Base-by-base conservation (phyloP, 2,329 filamentous ascomycete species). In the Penicillium olsonii region DNA sequence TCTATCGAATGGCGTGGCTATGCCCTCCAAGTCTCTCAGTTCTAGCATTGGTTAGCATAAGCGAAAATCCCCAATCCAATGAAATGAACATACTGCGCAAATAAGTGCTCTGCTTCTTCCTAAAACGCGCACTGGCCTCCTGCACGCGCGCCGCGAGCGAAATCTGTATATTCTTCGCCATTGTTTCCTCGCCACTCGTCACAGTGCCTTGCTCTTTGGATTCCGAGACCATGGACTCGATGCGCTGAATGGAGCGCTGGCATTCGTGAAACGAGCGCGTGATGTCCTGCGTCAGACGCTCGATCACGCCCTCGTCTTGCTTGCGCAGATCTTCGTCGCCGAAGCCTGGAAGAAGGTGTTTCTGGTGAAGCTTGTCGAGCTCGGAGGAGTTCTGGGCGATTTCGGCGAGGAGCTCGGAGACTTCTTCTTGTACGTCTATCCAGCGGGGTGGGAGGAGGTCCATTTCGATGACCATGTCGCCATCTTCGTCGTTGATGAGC, bases 381-480 rank as follows among this genome's bases (percentile, higher is more conserved):
- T 85, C 85, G 62, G 89, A 85, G 59, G 90, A 88, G 74, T 95
- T 90, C 53, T 84, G 85, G 44, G 90, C 87, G 58, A 97, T 90
- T 50, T 88, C 84, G 53, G 83, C 81, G 9, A 99, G 82, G 35
- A 89, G 75, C 51, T 96, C 90, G 24, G 87, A 86, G 53, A 99
- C 90, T 68, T 97, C 91, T 68, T 97, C 94, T 64, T 92, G 92
- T 51, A 96, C 81, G 67, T 99, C 94, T 50, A 92, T 88, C 94
- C 94, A 99, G 53, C 94, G 86, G 45, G 94, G 94, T 19, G 94
- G 94, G 15, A 99, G 80, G 33, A 96, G 77, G 72, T 97, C 92
- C 94, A 99, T 97, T 77, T 99, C 94, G 64, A 99, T 97, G 49
- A 99, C 85, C 17, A 90, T 88, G 72, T 97, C 92, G 67, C 91